Evolutionary conservation across 495 filamentous ascomycete genomes (phyloP).

Genomic region (Aspergillus sparsus): DNA sequence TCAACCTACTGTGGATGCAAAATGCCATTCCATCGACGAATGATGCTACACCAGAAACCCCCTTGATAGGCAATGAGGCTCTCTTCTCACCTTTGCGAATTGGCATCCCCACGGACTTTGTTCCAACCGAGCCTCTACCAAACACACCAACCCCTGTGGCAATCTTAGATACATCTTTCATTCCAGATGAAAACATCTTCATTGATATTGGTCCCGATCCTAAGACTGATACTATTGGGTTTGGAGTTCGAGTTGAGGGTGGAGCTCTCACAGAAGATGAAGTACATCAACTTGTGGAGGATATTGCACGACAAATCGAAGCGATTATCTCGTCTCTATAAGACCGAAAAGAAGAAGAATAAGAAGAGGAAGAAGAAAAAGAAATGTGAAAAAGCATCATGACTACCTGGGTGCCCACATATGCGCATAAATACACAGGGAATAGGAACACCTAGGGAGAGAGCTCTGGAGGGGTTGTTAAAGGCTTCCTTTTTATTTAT

Average conservation of each 20-base stretch:
- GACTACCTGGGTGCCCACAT: too few species aligned
- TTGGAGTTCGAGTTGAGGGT: constrained; percentile 33
- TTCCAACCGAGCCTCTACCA: constrained; percentile 18
- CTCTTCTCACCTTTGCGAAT: constrained; percentile 28
- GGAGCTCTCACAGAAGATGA: constrained; percentile 24
- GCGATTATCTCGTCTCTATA: constrained; percentile 11
- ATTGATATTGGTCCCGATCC: constrained; percentile 32
- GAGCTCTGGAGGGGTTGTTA: too few species aligned
- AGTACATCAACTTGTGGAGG: constrained; percentile 24
- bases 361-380: background rate
- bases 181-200: constrained; percentile 32
- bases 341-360: background rate
- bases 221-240: constrained; percentile 31
- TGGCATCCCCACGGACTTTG: constrained; percentile 31
- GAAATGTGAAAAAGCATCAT: background rate
- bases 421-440: too few species aligned
- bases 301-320: constrained; percentile 28
- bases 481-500: too few species aligned
- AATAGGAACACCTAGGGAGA: too few species aligned
- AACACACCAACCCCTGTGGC: constrained; percentile 24
- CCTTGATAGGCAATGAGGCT: background rate
- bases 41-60: constrained; percentile 13
- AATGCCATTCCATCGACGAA: constrained; percentile 14
- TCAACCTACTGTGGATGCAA: constrained; percentile 40
- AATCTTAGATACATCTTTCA: constrained; percentile 26